A percentile compares a stretch with the other conserved stretches of the same genome.
These are phyloP conservation scores for Casuarina glauca DNA, from an alignment of 306 rosid species.

Conservation along the genomic window DNA sequence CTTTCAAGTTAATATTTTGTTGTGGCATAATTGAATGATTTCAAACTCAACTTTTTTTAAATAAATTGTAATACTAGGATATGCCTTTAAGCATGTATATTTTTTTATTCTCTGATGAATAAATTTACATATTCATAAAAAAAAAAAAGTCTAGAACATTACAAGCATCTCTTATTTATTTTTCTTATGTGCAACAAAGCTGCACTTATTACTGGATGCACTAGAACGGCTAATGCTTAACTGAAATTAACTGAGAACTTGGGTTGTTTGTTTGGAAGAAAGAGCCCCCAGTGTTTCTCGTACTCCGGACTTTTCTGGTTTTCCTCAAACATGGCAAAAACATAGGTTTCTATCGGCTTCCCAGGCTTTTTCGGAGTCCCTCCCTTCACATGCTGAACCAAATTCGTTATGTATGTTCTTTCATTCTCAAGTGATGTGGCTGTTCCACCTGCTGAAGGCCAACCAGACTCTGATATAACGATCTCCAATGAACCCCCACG, in stretches of 20 bases:
- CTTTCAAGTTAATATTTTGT: too few species aligned
- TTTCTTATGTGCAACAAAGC: not conserved
- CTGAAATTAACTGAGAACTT: conserved; percentile 32
- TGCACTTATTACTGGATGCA: not conserved
- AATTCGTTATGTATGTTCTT: conserved; percentile 32
- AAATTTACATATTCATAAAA: too few species aligned
- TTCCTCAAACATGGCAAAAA: conserved; percentile 48
- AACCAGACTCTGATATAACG: conserved; percentile 52
- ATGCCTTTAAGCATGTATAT: too few species aligned
- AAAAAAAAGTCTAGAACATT: not conserved
- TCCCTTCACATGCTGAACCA: conserved; percentile 35
- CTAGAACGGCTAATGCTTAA: not conserved
- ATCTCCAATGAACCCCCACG: conserved; percentile 37
- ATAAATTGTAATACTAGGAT: too few species aligned
- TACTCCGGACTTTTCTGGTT: conserved; percentile 16
- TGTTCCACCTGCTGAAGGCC: conserved; percentile 49
- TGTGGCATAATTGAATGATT: too few species aligned
- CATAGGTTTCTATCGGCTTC: conserved; percentile 33
- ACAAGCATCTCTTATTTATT: not conserved
- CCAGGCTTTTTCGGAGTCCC: conserved; percentile 45
- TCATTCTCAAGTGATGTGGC: conserved; percentile 32
- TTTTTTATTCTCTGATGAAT: too few species aligned
- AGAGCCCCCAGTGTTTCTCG: conserved; percentile 44
- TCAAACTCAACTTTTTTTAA: too few species aligned
- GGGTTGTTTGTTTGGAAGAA: conserved; percentile 32